Conservation (phyloP, 441 rosid genomes). For the Corymbia citriodora region DNA sequence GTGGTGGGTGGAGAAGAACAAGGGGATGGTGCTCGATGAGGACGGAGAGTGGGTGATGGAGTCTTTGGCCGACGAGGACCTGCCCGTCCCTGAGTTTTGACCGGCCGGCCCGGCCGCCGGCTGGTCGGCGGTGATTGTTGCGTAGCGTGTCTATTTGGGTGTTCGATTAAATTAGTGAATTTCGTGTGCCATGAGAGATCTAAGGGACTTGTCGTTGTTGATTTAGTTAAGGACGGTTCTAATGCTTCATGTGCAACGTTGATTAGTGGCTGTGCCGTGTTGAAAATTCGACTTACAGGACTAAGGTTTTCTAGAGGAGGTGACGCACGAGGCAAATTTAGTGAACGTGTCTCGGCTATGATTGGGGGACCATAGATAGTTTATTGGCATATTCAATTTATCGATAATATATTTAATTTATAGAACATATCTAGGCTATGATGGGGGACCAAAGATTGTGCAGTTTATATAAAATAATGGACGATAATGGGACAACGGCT, state of each 20-base stretch:
- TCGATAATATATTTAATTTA: background rate
- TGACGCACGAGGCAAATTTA: background rate
- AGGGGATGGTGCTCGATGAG: slow-evolving; percentile 50
- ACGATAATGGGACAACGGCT: background rate
- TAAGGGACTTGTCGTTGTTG: background rate
- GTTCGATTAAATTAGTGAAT: background rate
- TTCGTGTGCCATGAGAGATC: background rate
- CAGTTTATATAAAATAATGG: background rate
- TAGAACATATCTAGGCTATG: background rate
- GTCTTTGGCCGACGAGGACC: slow-evolving; percentile 46
- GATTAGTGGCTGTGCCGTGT: background rate
- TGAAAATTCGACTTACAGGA: background rate
- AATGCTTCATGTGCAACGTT: background rate
- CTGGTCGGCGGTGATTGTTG: background rate
- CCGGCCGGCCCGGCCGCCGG: background rate
- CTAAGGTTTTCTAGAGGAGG: background rate
- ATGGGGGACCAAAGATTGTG: background rate
- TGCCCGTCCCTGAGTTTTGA: slow-evolving; percentile 52
- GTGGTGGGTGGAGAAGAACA: slow-evolving; percentile 94
- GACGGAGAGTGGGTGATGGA: slow-evolving; percentile 61
- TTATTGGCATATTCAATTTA: background rate
- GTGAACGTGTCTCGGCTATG: background rate
- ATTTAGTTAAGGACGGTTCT: background rate
- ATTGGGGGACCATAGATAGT: background rate
- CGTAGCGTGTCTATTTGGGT: background rate